Conservation (phyloP, 306 rosid species). For the Corylus avellana region DNA sequence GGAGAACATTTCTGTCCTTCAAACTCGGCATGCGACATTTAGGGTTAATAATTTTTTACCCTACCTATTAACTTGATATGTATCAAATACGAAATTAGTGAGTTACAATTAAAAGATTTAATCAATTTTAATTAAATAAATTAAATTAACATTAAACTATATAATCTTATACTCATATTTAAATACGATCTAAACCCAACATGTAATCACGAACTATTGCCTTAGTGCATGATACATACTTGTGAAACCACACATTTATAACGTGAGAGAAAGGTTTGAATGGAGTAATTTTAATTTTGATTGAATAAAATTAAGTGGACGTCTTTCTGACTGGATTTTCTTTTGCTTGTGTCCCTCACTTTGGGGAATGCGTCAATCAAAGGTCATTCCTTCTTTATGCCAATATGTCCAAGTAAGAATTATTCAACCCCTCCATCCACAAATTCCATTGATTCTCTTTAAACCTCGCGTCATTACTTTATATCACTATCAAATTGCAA, state of each 20-base stretch:
- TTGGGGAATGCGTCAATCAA: background rate
- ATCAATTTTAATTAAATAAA: too few relatives aligned
- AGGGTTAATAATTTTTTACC: too few relatives aligned
- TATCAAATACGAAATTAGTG: too few relatives aligned
- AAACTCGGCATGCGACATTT: too few relatives aligned
- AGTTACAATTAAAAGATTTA: too few relatives aligned
- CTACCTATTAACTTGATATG: too few relatives aligned
- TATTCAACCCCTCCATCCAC: background rate
- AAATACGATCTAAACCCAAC: too few relatives aligned
- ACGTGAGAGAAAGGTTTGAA: background rate
- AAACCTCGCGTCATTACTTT: background rate
- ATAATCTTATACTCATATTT: too few relatives aligned
- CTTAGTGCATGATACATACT: background rate
- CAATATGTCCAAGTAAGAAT: background rate
- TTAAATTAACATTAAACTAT: too few relatives aligned
- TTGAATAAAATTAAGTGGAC: slow-evolving; percentile 1
- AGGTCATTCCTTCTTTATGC: background rate
- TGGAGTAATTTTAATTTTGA: background rate
- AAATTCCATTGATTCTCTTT: background rate
- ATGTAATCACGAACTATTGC: too few relatives aligned
- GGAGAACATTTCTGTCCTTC: too few relatives aligned
- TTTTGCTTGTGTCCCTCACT: background rate
- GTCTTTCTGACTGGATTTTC: background rate
- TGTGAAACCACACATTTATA: background rate
- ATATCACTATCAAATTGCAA: background rate